A percentile compares a stretch with the other conserved stretches of the same genome.
Evolutionary conservation across 2,329 filamentous ascomycete genomes (phyloP).

Genomic region (Penicillium sclerotigenum): DNA sequence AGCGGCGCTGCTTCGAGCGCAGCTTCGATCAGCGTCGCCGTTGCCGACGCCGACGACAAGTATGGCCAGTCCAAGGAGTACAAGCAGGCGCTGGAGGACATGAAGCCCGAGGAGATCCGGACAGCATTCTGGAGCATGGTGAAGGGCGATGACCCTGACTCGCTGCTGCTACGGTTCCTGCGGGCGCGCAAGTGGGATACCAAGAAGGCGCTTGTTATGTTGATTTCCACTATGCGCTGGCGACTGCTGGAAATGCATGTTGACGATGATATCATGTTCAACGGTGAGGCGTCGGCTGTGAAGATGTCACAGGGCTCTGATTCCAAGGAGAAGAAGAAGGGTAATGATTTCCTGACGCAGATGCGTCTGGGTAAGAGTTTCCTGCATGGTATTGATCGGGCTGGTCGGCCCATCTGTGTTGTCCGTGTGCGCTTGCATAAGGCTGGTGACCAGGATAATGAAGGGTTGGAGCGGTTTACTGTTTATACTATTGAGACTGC

Average conservation of each 20-base stretch:
- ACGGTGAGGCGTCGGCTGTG: slow-evolving; percentile 68
- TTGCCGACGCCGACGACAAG: slow-evolving; percentile 72
- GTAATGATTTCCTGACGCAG: slow-evolving; percentile 76
- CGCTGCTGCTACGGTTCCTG: slow-evolving; percentile 74
- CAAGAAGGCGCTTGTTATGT: slow-evolving; percentile 87
- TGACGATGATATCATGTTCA: slow-evolving; percentile 79
- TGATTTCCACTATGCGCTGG: slow-evolving; percentile 93
- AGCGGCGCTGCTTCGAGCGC: slow-evolving; percentile 36
- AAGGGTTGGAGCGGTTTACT: slow-evolving; percentile 81
- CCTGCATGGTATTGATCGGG: slow-evolving; percentile 80
- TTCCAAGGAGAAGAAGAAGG: slow-evolving; percentile 62
- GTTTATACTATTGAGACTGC: slow-evolving; percentile 93
- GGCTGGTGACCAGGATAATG: slow-evolving; percentile 75
- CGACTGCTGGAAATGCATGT: slow-evolving; percentile 77
- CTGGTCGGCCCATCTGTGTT: slow-evolving; percentile 80
- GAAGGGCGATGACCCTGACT: slow-evolving; percentile 92
- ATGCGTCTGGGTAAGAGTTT: slow-evolving; percentile 90
- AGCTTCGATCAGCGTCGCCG: slow-evolving; percentile 38
- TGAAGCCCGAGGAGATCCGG: slow-evolving; percentile 74
- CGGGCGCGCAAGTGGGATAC: slow-evolving; percentile 95
- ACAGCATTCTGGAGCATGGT: slow-evolving; percentile 87
- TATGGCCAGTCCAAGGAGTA: slow-evolving; percentile 87
- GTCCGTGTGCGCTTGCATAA: slow-evolving; percentile 80
- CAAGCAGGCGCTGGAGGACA: slow-evolving; percentile 72
- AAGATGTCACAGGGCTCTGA: slow-evolving; percentile 59